Conservation (phyloP, 208 protist species). For the Leishmania amazonensis region DNA sequence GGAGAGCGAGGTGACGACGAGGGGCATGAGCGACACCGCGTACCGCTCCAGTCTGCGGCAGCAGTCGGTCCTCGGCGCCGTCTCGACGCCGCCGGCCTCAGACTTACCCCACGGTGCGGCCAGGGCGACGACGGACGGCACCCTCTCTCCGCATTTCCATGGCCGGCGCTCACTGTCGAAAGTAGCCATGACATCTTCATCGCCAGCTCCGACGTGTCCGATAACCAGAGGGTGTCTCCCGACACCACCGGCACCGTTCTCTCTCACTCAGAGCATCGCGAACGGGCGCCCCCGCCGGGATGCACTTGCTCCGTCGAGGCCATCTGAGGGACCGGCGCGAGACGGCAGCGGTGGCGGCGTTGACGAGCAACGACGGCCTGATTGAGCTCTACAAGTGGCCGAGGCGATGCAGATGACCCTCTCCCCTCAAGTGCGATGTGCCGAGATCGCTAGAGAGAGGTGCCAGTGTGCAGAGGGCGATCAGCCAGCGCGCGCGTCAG, state of each 20-base stretch:
- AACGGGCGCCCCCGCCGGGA: neutral
- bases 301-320: neutral
- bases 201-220: neutral
- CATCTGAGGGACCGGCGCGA: neutral
- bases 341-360: neutral
- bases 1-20: neutral
- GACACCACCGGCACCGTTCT: neutral
- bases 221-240: neutral
- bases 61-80: neutral
- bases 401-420: neutral
- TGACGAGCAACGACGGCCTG: neutral
- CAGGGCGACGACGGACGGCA: neutral
- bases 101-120: neutral
- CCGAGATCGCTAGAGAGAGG: neutral
- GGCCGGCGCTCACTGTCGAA: neutral
- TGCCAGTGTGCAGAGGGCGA: neutral
- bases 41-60: neutral
- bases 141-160: neutral
- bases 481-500: neutral
- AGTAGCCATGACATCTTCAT: neutral
- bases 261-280: neutral
- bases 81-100: neutral
- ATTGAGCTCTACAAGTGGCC: neutral
- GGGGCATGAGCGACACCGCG: neutral
- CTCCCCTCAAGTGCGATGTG: neutral